Evolutionary conservation across 495 filamentous ascomycete genomes (phyloP), one percentile per base, ranked within the genome.

Genomic region (Penicillium malachiteum): DNA sequence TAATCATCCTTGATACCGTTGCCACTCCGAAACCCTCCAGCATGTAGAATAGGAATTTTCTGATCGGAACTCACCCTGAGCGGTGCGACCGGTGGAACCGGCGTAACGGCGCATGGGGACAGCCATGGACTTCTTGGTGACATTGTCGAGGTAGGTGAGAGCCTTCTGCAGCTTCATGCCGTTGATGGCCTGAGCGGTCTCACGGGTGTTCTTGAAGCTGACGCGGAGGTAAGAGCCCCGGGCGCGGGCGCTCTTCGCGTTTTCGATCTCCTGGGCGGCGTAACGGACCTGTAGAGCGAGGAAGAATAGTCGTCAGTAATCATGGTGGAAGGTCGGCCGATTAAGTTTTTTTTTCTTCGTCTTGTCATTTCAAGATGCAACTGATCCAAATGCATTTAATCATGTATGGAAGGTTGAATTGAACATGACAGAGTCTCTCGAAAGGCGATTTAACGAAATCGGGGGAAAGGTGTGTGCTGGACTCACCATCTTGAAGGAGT

Each of bases 131-230:
- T 97, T 90, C 77, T 87, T 87, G 73, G 86, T 84, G 64, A 99
- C 94, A 76, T 97, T 97, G 81, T 94, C 90, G 71, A 99, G 87
- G 87, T 92, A 99, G 69, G 81, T 84, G 64, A 96, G 79, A 60
- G 94, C 95, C 71, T 94, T 94, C 77, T 87, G 80, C 69, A 97
- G 82, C 84, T 97, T 97, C 94, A 93, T 96, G 78, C 94, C 93
- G 78, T 91, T 97, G 86, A 97, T 92, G 59, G 93, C 92, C 81
- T 97, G 92, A 54, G 94, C 95, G 61, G 94, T 96, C 83, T 99
- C 95, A 72, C 93, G 90, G 77, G 94, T 97, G 86, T 98, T 97
- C 86, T 97, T 97, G 88, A 96, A 97, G 66, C 89, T 94, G 71
- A 96, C 92, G 69, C 94, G 92, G 63, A 99, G 90, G 85, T 97